phyloP scores from a whole-genome alignment of 1,284 basidiomycete species.

The Papiliotrema fonsecae region DNA sequence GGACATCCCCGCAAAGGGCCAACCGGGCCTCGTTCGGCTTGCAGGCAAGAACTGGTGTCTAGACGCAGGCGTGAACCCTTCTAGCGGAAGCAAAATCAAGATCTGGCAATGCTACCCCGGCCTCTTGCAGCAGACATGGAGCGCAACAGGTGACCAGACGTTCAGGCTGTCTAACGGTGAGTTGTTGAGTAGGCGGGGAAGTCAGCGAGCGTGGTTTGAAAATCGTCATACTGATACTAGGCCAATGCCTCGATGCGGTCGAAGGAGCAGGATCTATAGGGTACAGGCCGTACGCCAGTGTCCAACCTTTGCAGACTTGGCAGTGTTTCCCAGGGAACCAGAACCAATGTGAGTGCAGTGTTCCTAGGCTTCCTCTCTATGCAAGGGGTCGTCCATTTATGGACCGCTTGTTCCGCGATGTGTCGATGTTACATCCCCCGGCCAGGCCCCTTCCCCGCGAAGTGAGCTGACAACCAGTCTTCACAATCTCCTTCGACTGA shows the following conservation, averaged over 20 bases:
- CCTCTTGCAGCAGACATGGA: constrained; percentile 16
- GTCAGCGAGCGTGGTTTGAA: not conserved
- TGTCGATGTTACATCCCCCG: too few species aligned
- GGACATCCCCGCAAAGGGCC: constrained; percentile 1
- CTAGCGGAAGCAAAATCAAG: constrained; percentile 17
- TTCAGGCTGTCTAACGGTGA: constrained; percentile 8
- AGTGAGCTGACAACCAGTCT: not conserved
- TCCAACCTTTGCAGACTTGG: constrained; percentile 13
- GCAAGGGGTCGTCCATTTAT: too few species aligned
- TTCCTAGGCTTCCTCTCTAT: too few species aligned
- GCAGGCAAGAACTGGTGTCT: constrained; percentile 4
- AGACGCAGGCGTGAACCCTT: constrained; percentile 3
- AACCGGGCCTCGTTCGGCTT: constrained; percentile 2
- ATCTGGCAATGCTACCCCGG: constrained; percentile 20
- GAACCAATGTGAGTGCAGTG: constrained; percentile 15
- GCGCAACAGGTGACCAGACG: constrained; percentile 2
- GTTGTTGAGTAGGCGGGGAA: not conserved
- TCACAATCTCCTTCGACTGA: too few species aligned
- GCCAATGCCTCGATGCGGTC: constrained; percentile 9
- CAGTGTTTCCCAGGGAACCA: constrained; percentile 18
- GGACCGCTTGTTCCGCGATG: too few species aligned
- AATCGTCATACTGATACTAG: not conserved
- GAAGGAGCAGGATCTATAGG: not conserved
- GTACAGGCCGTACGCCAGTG: constrained; percentile 8
- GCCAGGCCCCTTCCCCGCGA: not conserved